phyloP scores from a whole-genome alignment of 148 eudicot genomes.

The Vaccinium vitisidaea region DNA sequence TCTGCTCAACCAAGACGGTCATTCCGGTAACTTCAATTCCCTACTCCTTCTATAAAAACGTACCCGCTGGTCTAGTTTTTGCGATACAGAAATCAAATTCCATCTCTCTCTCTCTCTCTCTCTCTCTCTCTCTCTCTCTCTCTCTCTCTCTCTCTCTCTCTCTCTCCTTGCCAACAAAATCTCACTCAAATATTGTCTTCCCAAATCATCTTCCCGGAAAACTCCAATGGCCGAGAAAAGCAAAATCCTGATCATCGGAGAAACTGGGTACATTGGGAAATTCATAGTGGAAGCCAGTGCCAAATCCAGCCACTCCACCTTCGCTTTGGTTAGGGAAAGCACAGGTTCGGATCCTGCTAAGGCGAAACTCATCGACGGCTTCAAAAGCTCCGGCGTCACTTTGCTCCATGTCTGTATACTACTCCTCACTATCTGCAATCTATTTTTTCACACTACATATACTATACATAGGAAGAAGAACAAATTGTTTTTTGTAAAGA shows the following conservation, averaged over 20 bases:
- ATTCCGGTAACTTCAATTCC: no score
- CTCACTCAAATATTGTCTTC: no score
- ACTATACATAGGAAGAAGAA: no score
- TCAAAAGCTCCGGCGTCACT: conserved; percentile 40
- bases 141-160: no score
- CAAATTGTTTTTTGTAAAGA: no score
- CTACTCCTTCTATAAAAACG: not conserved
- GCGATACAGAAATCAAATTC: no score
- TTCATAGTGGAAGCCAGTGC: conserved; percentile 51
- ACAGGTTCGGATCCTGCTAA: conserved; percentile 36
- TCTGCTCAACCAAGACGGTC: no score
- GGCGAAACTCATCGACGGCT: conserved; percentile 33
- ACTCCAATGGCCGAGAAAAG: conserved; percentile 42
- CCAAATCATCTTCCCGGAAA: not conserved
- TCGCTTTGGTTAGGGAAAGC: conserved; percentile 39
- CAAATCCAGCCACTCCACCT: conserved; percentile 50
- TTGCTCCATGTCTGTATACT: conserved; percentile 34
- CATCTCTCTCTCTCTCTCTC: not conserved
- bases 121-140: no score
- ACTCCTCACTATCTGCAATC: not conserved
- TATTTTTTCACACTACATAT: not conserved
- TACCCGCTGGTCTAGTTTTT: no score
- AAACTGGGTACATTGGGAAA: conserved; percentile 63
- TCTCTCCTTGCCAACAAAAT: not conserved
- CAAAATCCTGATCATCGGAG: conserved; percentile 58